Conservation (phyloP, 2,329 filamentous ascomycete genomes). For the Zalaria obscura region DNA sequence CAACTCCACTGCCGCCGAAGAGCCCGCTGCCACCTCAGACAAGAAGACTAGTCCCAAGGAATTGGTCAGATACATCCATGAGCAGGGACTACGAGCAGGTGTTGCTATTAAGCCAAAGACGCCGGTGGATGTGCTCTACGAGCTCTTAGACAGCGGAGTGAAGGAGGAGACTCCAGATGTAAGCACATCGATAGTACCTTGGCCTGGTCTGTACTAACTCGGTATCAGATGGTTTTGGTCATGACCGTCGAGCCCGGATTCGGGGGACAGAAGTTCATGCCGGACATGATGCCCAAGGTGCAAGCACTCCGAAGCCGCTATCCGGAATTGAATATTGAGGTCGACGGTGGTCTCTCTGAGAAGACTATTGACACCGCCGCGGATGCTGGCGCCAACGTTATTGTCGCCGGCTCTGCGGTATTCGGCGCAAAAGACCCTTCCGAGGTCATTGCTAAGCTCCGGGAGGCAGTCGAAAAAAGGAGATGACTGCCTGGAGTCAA, state of each 20-base stretch:
- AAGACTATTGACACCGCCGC: constrained; percentile 88
- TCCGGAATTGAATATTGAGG: constrained; percentile 89
- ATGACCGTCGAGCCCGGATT: constrained; percentile 99
- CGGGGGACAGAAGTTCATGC: constrained; percentile 97
- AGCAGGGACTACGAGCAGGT: constrained; percentile 73
- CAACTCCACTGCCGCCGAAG: constrained; percentile 66
- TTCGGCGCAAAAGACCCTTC: constrained; percentile 83
- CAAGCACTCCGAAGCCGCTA: constrained; percentile 69
- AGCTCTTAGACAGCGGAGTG: constrained; percentile 62
- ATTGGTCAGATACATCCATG: constrained; percentile 82
- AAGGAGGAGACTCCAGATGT: constrained; percentile 78
- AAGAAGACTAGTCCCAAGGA: constrained; percentile 68
- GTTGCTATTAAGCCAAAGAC: constrained; percentile 94
- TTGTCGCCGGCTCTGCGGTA: constrained; percentile 90
- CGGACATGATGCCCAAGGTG: constrained; percentile 88
- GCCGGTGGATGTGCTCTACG: constrained; percentile 79
- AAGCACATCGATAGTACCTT: constrained; percentile 26
- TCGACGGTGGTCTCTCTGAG: constrained; percentile 81
- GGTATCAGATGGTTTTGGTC: constrained; percentile 76
- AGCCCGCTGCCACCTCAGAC: constrained; percentile 54
- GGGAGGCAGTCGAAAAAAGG: constrained; percentile 61
- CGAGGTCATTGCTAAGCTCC: constrained; percentile 71
- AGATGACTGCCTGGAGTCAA: constrained; percentile 10
- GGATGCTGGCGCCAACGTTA: constrained; percentile 92
- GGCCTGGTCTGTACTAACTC: neutral